Evolutionary conservation across 345 rosid genomes (phyloP).

Genomic region (Bretschneidera sinensis): DNA sequence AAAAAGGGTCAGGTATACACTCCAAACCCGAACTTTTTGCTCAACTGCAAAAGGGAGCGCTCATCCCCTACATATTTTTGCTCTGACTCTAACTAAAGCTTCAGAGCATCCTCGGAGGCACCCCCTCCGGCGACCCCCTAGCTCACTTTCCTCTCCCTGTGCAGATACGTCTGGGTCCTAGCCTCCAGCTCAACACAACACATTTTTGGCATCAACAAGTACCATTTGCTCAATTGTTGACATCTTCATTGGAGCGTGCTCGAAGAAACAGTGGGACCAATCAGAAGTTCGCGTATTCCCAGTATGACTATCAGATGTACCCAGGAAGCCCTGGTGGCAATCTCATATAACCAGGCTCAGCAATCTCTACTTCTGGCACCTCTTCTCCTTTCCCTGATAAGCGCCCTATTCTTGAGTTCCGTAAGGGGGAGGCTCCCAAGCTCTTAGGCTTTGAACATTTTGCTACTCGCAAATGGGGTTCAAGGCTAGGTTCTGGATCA

Average conservation of each 20-base stretch:
- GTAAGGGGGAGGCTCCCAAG: conserved; percentile 59
- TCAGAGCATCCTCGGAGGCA: no score
- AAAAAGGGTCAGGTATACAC: no score
- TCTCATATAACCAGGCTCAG: conserved; percentile 78
- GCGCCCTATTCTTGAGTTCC: conserved; percentile 53
- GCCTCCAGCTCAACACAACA: no score
- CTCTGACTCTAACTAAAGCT: no score
- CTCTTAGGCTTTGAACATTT: conserved; percentile 63
- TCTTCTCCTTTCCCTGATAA: conserved; percentile 85
- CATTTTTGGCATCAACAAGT: no score
- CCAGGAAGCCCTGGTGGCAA: conserved; percentile 87
- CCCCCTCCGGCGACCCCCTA: no score
- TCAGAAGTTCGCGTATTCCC: conserved; percentile 60
- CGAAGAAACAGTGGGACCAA: conserved; percentile 53
- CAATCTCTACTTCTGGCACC: conserved; percentile 71
- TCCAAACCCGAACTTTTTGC: no score
- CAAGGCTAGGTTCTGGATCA: conserved; percentile 80
- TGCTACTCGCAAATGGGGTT: conserved; percentile 76
- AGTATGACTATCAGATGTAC: conserved; percentile 59
- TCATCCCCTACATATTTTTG: no score
- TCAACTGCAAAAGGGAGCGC: no score
- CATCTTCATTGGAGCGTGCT: conserved; percentile 83
- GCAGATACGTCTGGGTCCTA: no score
- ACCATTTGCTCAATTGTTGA: conserved; percentile 84
- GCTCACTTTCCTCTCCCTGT: no score